Base-by-base conservation (phyloP, 2,329 filamentous ascomycete species). In the Penicillium sp. region DNA sequence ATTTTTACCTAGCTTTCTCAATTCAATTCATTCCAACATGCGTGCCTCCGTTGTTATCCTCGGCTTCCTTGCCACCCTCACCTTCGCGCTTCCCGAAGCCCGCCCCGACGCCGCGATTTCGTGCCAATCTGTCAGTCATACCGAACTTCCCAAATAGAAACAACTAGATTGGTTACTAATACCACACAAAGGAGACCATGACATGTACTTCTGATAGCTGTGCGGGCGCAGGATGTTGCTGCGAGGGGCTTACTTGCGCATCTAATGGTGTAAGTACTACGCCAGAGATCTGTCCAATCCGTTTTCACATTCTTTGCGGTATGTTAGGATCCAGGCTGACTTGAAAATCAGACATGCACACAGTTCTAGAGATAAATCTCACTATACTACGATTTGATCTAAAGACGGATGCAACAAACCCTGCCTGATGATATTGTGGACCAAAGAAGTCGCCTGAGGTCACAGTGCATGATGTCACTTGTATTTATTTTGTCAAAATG, bases 31-130 rank as follows among this genome's bases (percentile, higher is more conserved):
- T 29, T n/a, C 31, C 50, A 56, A 29, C 27, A 61, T 61, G 59
- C 59, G 55, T 9, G 43, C 51, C 36, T 61, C 59, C 1, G 8
- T 61, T 29, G 32, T 63, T 39, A 18, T 63, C 24, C 38, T 54
- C 22, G 52, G 52, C 36, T 47, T 63, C 43, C 43, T 61, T 11
- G 57, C 60, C 34, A 55, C 50, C 29, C 21, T 59, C 13, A 38
- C 54, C 9, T 31, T 45, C 38, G 60, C 60, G 0, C 38, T 63
- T 1, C 60, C 58, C 0, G 53, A 60, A 34, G 21, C 57, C 9
- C 58, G 50, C 34, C 55, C 47, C 13, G 48, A 55, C 16, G 60
- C 50, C 5, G 24, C 5, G 11, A 34, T 49, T 6, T 11, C 40
- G 7, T 53, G 51, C 9, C 45, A 44, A 50, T 53, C 51, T 22